Base-by-base conservation (phyloP, 441 rosid genomes). In the Erodium trifolium region DNA sequence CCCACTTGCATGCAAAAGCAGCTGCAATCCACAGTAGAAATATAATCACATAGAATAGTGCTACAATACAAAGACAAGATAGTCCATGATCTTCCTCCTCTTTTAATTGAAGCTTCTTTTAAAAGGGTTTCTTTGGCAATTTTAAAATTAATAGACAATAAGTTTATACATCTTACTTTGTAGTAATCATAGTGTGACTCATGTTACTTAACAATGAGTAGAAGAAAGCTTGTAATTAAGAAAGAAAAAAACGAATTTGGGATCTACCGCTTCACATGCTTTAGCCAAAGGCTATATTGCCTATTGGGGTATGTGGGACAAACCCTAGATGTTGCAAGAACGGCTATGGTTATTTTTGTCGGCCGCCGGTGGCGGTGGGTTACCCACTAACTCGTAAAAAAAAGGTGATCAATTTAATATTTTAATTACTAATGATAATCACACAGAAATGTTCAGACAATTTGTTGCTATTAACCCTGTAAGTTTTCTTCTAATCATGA, bases 311-410 rank as follows among this genome's bases (percentile, higher is more conserved):
- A 11, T 19, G 29, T 68, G 51, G 18, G 51, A 53, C 73, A 74
- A 71, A 66, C 78, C 82, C 75, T 70, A 71, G 70, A 67, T 65
- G 73, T 73, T 67, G 76, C 73, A 74, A 79, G 85, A 79, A 63
- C 74, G 82, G 82, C 81, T 55, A 64, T 27, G 16, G 57, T 71
- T 39, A 31, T 63, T 74, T 75, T 74, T 78, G 85, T 82, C 88
- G 79, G 82, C 84, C 37, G 37, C 37, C 37, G 37, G 37, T 34
- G 37, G 37, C 37, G 76, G 78, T 85, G 85, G 74, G 82, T 74
- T 74, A 67, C 80, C 89, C 85, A 81, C 83, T 82, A 74, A 78
- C 19, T 18, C 10, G 13, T 18, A 18, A 59, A 59, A 19, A 7
- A 8, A n/a, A 3, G 13, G 9, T 51, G 4, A 34, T n/a, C 10